Conservation (phyloP, 1,284 basidiomycete species). For the Neonothopanus nambi region DNA sequence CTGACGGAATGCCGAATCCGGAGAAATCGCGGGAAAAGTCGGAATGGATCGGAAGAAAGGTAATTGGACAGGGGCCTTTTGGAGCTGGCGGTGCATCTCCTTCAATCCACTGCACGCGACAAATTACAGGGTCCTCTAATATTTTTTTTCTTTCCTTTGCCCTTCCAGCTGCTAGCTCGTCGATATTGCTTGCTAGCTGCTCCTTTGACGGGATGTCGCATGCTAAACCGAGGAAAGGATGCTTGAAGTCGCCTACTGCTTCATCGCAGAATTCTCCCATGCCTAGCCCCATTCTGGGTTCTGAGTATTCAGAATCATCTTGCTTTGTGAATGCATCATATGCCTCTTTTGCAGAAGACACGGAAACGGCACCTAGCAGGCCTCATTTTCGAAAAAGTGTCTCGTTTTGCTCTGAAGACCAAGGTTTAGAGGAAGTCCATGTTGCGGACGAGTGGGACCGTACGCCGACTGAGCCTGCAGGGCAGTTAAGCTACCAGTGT, state of each 20-base stretch:
- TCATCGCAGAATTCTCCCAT: constrained; percentile 2
- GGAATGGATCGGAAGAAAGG: too few species aligned
- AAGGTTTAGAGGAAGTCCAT: constrained; percentile 37
- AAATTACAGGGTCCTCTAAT: background rate
- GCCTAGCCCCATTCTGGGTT: constrained; percentile 4
- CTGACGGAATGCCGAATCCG: too few species aligned
- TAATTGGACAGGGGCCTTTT: too few species aligned
- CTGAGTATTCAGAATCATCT: background rate
- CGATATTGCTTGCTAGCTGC: too few species aligned
- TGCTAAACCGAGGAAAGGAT: constrained; percentile 12
- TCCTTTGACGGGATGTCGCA: background rate
- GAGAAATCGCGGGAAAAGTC: too few species aligned
- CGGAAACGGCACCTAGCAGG: background rate
- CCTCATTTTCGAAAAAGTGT: constrained; percentile 34
- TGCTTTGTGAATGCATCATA: too few species aligned
- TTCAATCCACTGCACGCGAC: background rate
- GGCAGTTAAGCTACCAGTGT: constrained; percentile 24
- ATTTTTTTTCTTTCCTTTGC: background rate
- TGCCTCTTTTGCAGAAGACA: constrained; percentile 5
- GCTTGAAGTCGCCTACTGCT: constrained; percentile 3
- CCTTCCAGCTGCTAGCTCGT: background rate
- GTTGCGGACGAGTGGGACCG: constrained; percentile 55
- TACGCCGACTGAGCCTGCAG: constrained; percentile 35
- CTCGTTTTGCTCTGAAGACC: constrained; percentile 39
- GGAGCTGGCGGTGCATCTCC: too few species aligned